A percentile compares a stretch with the other conserved stretches of the same genome.
These are phyloP conservation scores for Fraxinus greggii DNA, from an alignment of 305 asterid species.

Conservation along the genomic window DNA sequence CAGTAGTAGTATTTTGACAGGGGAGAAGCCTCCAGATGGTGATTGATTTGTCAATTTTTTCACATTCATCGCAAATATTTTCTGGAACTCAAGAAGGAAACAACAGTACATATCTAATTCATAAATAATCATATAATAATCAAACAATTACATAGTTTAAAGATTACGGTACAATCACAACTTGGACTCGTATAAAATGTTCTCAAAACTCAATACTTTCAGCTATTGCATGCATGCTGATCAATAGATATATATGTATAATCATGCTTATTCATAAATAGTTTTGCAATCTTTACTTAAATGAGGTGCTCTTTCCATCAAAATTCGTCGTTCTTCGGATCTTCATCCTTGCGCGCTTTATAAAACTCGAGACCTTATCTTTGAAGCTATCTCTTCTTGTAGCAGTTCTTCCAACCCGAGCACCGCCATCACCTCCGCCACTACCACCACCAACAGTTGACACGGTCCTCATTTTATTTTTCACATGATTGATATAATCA, in stretches of 20 bases:
- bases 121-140: neutral
- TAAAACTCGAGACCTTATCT: constrained; percentile 42
- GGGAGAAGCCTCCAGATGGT: neutral
- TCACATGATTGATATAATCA: constrained; percentile 33
- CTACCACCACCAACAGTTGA: constrained; percentile 22
- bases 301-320: constrained; percentile 21
- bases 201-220: neutral
- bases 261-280: neutral
- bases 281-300: neutral
- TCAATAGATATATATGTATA: neutral
- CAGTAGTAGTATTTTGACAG: neutral
- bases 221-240: neutral
- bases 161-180: neutral
- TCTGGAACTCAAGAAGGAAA: neutral
- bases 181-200: neutral
- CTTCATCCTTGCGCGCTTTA: constrained; percentile 42
- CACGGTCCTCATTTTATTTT: constrained; percentile 28
- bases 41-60: neutral
- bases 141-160: neutral
- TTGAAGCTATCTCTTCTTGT: constrained; percentile 57
- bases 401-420: constrained; percentile 7
- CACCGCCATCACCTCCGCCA: neutral
- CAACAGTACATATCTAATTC: neutral
- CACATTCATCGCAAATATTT: neutral
- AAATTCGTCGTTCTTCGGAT: constrained; percentile 32